Evolutionary conservation across 2,329 filamentous ascomycete species (phyloP).

Genomic region (Diaporthe sp.): DNA sequence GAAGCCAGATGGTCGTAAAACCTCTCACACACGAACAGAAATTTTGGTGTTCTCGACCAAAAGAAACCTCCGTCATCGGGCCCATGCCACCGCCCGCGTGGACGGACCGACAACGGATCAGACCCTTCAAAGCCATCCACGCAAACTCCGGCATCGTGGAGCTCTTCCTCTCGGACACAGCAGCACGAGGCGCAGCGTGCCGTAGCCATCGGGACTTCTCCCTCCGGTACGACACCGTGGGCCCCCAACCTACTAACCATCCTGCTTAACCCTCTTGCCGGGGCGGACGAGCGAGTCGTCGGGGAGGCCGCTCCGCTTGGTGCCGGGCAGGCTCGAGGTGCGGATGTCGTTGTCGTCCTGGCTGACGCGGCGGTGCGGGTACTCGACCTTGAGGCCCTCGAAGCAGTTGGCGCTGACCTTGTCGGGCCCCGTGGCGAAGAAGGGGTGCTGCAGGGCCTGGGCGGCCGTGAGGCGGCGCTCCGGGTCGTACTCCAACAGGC

Average conservation of each 20-base stretch:
- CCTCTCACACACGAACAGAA: neutral
- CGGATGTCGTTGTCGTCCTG: conserved; percentile 97
- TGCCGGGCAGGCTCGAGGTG: conserved; percentile 89
- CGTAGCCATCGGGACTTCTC: neutral
- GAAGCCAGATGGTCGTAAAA: neutral
- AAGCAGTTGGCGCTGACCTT: conserved; percentile 88
- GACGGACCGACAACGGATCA: too few relatives aligned
- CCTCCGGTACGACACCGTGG: neutral
- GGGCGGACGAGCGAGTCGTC: conserved; percentile 81
- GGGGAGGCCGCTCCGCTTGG: conserved; percentile 86
- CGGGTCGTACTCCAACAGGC: conserved; percentile 92
- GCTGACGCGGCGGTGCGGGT: conserved; percentile 90
- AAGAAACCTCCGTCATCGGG: neutral
- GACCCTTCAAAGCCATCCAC: neutral
- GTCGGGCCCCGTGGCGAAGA: conserved; percentile 80
- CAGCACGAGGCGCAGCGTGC: neutral
- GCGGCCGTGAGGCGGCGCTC: conserved; percentile 88
- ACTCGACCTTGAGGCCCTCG: conserved; percentile 87
- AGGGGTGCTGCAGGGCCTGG: conserved; percentile 89
- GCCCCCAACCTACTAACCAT: conserved; percentile 51
- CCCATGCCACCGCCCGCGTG: neutral
- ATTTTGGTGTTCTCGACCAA: neutral
- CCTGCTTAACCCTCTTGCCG: conserved; percentile 70
- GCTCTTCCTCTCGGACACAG: neutral
- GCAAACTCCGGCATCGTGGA: neutral